Evolutionary conservation across 1,139 yeast species (phyloP).

Genomic region (Candida sanyaensis): DNA sequence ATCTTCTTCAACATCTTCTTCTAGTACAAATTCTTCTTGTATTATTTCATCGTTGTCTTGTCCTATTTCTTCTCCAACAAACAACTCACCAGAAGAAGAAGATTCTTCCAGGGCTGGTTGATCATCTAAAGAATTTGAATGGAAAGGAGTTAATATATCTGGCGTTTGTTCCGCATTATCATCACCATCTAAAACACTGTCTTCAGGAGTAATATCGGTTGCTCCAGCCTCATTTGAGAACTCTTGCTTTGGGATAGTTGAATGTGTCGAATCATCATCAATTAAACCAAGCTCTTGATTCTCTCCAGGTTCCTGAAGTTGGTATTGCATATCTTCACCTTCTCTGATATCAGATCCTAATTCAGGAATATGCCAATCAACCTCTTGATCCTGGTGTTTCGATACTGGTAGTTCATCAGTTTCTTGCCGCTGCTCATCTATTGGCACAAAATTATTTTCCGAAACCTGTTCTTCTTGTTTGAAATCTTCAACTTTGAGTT

Average conservation of each 20-base stretch:
- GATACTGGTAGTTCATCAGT: no score
- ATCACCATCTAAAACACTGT: no score
- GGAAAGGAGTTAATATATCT: not conserved
- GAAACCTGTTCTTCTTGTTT: not conserved
- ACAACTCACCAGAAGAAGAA: not conserved
- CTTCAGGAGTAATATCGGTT: not conserved
- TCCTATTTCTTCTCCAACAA: not conserved
- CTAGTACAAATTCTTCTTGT: constrained; percentile 14
- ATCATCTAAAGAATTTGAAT: not conserved
- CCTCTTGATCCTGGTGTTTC: not conserved
- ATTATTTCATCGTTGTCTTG: constrained; percentile 7
- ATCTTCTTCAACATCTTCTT: constrained; percentile 5
- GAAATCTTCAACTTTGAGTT: not conserved
- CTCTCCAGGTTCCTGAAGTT: not conserved
- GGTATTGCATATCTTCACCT: not conserved
- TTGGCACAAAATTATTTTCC: not conserved
- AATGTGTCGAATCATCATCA: not conserved
- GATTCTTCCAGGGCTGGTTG: not conserved
- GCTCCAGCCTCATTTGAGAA: no score
- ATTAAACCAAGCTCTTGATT: not conserved
- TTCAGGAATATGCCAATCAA: constrained; percentile 1
- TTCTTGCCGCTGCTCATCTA: no score
- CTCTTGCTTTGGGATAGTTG: no score
- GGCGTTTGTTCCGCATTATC: not conserved
- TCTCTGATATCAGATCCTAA: constrained; percentile 2